A percentile compares a stretch with the other conserved stretches of the same genome.
phyloP scores from a whole-genome alignment of 1,139 yeast genomes.

The Suhomyces choctaworum region DNA sequence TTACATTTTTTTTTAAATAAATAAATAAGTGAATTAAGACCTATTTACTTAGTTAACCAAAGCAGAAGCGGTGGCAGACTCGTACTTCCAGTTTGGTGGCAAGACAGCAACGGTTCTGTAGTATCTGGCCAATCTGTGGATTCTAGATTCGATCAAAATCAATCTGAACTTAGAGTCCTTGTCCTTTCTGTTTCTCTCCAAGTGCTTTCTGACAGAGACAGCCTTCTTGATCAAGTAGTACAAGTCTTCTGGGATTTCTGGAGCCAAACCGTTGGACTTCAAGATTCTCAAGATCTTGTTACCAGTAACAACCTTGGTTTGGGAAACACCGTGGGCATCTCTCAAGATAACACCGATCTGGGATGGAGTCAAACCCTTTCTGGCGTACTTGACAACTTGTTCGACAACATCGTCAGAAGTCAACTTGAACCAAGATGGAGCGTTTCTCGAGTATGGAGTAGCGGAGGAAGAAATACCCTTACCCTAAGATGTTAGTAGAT shows the following conservation, averaged over 20 bases:
- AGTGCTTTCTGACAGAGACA: slow-evolving; percentile 99
- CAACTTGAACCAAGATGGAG: slow-evolving; percentile 99
- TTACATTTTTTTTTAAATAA: slow-evolving; percentile 9
- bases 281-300: slow-evolving; percentile 99
- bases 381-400: slow-evolving; percentile 98
- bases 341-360: slow-evolving; percentile 99
- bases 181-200: slow-evolving; percentile 99
- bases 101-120: slow-evolving; percentile 98
- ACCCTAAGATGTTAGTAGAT: slow-evolving; percentile 56
- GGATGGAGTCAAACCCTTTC: slow-evolving; percentile 99
- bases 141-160: slow-evolving; percentile 99
- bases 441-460: slow-evolving; percentile 97
- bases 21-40: slow-evolving; percentile 10
- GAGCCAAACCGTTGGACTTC: slow-evolving; percentile 99
- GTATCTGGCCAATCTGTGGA: slow-evolving; percentile 99
- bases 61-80: slow-evolving; percentile 99
- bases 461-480: slow-evolving; percentile 99
- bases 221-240: slow-evolving; percentile 99
- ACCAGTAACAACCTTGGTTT: slow-evolving; percentile 96
- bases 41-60: slow-evolving; percentile 77
- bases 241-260: slow-evolving; percentile 99
- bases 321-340: slow-evolving; percentile 99
- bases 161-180: slow-evolving; percentile 99
- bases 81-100: slow-evolving; percentile 99
- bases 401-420: slow-evolving; percentile 95